Conservation (phyloP, 192 early-diverging fungal genomes). For the Umbelopsis sp. region DNA sequence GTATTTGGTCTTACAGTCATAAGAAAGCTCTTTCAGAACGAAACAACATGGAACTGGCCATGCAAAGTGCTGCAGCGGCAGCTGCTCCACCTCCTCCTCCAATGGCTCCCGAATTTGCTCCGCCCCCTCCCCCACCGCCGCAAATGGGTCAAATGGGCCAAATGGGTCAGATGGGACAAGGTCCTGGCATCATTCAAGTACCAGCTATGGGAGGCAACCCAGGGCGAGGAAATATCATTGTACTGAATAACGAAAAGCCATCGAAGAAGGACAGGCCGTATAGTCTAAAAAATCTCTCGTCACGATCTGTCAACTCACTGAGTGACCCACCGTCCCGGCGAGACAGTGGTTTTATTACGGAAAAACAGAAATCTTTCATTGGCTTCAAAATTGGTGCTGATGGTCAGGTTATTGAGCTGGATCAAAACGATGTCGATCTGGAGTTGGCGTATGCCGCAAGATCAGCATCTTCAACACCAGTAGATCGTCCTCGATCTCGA, state of each 20-base stretch:
- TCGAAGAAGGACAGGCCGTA: slow-evolving; percentile 8
- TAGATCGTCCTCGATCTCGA: slow-evolving; percentile 10
- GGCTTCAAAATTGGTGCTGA: slow-evolving; percentile 28
- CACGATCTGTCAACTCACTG: neutral
- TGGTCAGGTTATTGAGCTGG: slow-evolving; percentile 20
- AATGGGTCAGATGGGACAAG: slow-evolving; percentile 18
- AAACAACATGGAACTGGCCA: neutral
- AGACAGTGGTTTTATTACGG: slow-evolving; percentile 1
- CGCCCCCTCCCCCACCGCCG: neutral
- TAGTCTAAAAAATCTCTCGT: slow-evolving; percentile 4
- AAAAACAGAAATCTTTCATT: slow-evolving; percentile 14
- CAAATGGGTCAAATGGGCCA: neutral
- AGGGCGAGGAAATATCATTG: slow-evolving; percentile 20
- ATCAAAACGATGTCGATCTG: slow-evolving; percentile 15
- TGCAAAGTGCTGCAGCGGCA: slow-evolving; percentile 1
- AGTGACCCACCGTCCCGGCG: slow-evolving; percentile 1
- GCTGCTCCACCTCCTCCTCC: slow-evolving; percentile 5
- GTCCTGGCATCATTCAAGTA: slow-evolving; percentile 1
- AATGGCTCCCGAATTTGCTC: neutral
- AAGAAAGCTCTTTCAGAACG: neutral
- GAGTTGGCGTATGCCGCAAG: slow-evolving; percentile 17
- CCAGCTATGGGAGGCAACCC: slow-evolving; percentile 4
- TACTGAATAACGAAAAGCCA: slow-evolving; percentile 34
- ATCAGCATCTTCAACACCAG: neutral
- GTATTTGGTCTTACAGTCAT: slow-evolving; percentile 34